Conservation (phyloP, 768 basidiomycete genomes). For the Suillus cothurnatus region DNA sequence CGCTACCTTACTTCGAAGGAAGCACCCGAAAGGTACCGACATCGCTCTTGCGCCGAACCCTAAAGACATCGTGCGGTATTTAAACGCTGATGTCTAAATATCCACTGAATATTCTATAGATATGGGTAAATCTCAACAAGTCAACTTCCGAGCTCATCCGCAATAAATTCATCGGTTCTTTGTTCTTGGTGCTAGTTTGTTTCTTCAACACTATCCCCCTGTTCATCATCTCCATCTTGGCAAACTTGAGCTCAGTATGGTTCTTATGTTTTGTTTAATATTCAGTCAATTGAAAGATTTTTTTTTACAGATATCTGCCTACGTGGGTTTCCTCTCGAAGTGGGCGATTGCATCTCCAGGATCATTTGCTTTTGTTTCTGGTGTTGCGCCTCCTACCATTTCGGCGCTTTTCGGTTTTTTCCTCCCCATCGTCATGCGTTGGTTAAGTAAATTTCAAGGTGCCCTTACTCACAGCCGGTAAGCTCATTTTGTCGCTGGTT, state of each 20-base stretch:
- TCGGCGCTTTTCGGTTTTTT: conserved; percentile 89
- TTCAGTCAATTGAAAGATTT: conserved; percentile 14
- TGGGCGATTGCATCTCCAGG: conserved; percentile 68
- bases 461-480: conserved; percentile 36
- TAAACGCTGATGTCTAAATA: background rate
- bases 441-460: conserved; percentile 72
- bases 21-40: conserved; percentile 71
- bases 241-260: conserved; percentile 83
- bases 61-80: conserved; percentile 72
- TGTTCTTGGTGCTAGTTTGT: conserved; percentile 76
- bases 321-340: conserved; percentile 70
- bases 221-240: conserved; percentile 85
- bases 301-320: conserved; percentile 41
- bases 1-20: conserved; percentile 66
- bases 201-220: conserved; percentile 96
- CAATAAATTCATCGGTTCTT: conserved; percentile 75
- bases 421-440: conserved; percentile 90
- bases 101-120: conserved; percentile 39
- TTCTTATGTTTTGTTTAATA: conserved; percentile 7
- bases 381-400: conserved; percentile 89
- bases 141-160: conserved; percentile 65
- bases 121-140: conserved; percentile 90
- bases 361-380: conserved; percentile 84
- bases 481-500: conserved; percentile 1
- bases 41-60: conserved; percentile 85